Conservation (phyloP, 306 rosid species). For the Dryas alaskensis region DNA sequence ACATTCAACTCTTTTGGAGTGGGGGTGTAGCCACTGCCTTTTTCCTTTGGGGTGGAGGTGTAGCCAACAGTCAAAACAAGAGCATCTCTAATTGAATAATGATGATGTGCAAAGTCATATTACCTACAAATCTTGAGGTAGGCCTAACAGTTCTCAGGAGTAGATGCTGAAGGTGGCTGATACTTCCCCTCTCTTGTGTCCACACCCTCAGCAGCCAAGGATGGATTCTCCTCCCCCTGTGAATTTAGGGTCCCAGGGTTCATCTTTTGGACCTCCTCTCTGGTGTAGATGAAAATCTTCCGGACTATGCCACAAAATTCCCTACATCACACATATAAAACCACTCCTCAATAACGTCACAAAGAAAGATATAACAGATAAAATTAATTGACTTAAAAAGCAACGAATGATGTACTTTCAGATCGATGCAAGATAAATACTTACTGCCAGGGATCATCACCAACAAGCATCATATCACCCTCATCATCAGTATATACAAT, state of each 20-base stretch:
- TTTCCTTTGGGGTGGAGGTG: no score
- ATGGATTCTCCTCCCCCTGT: constrained; percentile 55
- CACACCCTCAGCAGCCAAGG: constrained; percentile 38
- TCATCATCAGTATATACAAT: constrained; percentile 86
- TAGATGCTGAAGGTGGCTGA: constrained; percentile 36
- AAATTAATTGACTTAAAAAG: background rate
- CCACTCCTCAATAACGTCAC: constrained; percentile 7
- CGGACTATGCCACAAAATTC: constrained; percentile 93
- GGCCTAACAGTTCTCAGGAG: constrained; percentile 37
- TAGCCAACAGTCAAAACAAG: no score
- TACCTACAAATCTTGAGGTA: constrained; percentile 32
- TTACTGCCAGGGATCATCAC: constrained; percentile 99
- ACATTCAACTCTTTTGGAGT: no score
- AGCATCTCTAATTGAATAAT: background rate
- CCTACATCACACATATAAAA: constrained; percentile 37
- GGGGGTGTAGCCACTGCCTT: no score
- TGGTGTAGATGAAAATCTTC: constrained; percentile 80
- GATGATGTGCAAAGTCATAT: constrained; percentile 33
- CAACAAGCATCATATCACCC: constrained; percentile 98
- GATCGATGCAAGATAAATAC: constrained; percentile 30
- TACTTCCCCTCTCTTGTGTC: constrained; percentile 49
- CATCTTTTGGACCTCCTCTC: constrained; percentile 95
- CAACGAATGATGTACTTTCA: background rate
- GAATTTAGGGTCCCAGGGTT: constrained; percentile 62
- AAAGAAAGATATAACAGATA: background rate